Percentiles rank a stretch among this genome's conserved stretches.
Evolutionary conservation across 2,329 filamentous ascomycete species (phyloP).

Genomic region (Magnaporthales sp.): DNA sequence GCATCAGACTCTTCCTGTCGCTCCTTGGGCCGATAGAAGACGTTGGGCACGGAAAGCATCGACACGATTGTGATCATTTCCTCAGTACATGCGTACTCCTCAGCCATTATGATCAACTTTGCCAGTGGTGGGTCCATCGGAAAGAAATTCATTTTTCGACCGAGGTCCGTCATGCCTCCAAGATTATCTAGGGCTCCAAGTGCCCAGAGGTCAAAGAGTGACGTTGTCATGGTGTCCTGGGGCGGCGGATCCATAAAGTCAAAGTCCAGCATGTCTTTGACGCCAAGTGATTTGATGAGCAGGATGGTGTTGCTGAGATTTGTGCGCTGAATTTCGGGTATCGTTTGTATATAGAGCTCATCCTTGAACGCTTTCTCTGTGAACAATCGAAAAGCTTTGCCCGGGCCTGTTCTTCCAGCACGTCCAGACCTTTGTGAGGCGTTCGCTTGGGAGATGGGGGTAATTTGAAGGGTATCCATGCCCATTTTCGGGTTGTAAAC

Average conservation of each 20-base stretch:
- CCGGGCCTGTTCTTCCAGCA: conserved; percentile 87
- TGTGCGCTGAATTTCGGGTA: conserved; percentile 94
- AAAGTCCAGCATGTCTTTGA: conserved; percentile 90
- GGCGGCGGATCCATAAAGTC: conserved; percentile 99
- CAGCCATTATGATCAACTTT: conserved; percentile 87
- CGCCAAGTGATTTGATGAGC: conserved; percentile 86
- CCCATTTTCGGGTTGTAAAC: conserved; percentile 99
- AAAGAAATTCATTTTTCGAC: conserved; percentile 90
- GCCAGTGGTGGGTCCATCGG: conserved; percentile 96
- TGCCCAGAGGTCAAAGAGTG: conserved; percentile 95
- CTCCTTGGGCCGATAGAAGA: conserved; percentile 96
- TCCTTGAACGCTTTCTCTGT: conserved; percentile 94
- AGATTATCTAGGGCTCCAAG: conserved; percentile 89
- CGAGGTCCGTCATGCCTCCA: conserved; percentile 80
- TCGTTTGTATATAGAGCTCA: conserved; percentile 92
- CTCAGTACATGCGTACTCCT: conserved; percentile 86
- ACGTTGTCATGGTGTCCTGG: conserved; percentile 95
- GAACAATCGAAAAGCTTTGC: conserved; percentile 88
- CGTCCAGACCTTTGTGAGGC: conserved; percentile 87
- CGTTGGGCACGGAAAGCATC: conserved; percentile 93
- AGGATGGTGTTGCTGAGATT: conserved; percentile 94
- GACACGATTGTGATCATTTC: conserved; percentile 98
- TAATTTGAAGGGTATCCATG: conserved; percentile 98
- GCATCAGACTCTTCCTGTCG: conserved; percentile 93
- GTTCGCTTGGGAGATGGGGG: conserved; percentile 94